Evolutionary conservation across 78 protist genomes (phyloP).

Genomic region (Dictyostelium capitatum): DNA sequence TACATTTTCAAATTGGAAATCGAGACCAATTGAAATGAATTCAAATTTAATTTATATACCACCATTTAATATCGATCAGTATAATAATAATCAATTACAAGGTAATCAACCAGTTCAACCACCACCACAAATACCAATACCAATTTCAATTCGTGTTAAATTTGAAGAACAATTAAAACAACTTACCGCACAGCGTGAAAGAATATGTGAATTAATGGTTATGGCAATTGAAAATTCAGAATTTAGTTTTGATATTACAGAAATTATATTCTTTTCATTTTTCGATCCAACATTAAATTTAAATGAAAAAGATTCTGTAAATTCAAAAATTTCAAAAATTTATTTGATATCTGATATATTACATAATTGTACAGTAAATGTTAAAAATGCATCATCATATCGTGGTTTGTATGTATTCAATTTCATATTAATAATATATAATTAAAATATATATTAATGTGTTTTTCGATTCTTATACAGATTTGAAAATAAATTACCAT

Average conservation of each 20-base stretch:
- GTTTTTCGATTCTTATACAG: background rate
- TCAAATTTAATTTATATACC: constrained; percentile 33
- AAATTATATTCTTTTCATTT: constrained; percentile 24
- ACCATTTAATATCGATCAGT: background rate
- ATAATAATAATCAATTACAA: background rate
- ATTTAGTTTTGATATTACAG: constrained; percentile 32
- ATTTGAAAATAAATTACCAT: constrained; percentile 49
- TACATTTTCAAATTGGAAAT: background rate
- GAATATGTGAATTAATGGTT: constrained; percentile 49
- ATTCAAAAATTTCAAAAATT: constrained; percentile 28
- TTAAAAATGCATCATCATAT: constrained; percentile 68
- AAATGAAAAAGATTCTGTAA: background rate
- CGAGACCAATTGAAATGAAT: constrained; percentile 23
- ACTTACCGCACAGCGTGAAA: constrained; percentile 22
- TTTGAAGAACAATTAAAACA: background rate
- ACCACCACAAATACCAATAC: background rate
- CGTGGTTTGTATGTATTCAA: constrained; percentile 37
- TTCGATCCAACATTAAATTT: background rate
- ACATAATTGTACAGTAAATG: constrained; percentile 54
- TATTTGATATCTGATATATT: constrained; percentile 67
- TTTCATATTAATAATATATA: background rate
- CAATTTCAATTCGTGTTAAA: background rate
- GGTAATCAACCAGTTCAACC: too few species aligned
- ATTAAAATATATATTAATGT: background rate
- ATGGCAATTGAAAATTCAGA: constrained; percentile 59